phyloP scores from a whole-genome alignment of 1,284 basidiomycete genomes.

The Cystobasidium sp. region DNA sequence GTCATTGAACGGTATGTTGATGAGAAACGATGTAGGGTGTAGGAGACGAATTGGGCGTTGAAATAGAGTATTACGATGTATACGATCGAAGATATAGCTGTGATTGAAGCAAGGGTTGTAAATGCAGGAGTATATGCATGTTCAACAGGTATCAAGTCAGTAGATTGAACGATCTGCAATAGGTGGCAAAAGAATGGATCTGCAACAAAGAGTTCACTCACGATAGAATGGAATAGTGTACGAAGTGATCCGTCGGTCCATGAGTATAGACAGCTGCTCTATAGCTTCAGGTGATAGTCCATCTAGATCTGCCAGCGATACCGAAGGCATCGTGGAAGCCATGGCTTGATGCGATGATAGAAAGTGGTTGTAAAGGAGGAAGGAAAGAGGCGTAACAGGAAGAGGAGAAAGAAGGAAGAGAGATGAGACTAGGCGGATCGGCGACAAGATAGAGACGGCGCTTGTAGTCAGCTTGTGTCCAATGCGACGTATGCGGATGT shows the following conservation, averaged over 20 bases:
- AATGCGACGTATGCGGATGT: too few relatives aligned
- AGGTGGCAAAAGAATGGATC: neutral
- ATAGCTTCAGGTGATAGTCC: neutral
- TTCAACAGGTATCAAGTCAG: neutral
- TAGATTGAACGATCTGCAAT: neutral
- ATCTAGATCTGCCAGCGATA: slow-evolving; percentile 1
- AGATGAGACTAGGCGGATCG: neutral
- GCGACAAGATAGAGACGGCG: too few relatives aligned
- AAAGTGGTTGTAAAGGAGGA: neutral
- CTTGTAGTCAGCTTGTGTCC: too few relatives aligned
- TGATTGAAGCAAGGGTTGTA: neutral
- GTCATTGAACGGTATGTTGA: slow-evolving; percentile 41
- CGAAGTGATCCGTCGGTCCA: neutral
- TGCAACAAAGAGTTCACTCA: neutral
- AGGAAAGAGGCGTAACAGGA: neutral
- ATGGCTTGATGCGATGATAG: neutral
- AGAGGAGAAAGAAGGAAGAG: neutral
- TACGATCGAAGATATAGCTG: neutral
- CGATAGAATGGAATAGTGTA: slow-evolving; percentile 8
- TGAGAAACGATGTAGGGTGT: neutral
- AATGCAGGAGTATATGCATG: neutral
- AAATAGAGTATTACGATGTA: slow-evolving; percentile 18
- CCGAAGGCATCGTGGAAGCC: neutral
- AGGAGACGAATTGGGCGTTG: slow-evolving; percentile 3
- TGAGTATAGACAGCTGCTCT: neutral